These are phyloP conservation scores for Dendrocalamus latiflorus DNA, from an alignment of 202 grass and related monocot genomes.

Conservation along the genomic window DNA sequence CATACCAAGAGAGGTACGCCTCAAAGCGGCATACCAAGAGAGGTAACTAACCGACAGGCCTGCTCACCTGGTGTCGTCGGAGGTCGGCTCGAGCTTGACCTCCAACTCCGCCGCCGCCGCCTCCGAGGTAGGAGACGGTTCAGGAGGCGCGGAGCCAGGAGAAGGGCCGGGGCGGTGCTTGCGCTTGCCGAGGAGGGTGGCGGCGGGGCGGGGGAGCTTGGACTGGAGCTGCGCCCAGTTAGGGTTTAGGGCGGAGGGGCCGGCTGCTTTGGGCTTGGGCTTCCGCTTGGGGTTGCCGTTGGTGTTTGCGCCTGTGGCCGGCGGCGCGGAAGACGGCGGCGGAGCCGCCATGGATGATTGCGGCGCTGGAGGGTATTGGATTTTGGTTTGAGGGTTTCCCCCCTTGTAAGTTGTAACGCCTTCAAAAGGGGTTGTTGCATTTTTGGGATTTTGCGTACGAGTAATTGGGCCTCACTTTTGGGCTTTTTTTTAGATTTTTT, in stretches of 20 bases:
- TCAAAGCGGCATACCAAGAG: conserved; percentile 8
- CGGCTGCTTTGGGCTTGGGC: conserved; percentile 26
- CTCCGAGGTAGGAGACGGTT: neutral
- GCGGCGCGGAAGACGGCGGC: conserved; percentile 11
- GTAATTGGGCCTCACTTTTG: too few relatives aligned
- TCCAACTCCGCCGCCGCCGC: neutral
- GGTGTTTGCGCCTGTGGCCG: conserved; percentile 17
- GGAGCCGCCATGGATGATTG: conserved; percentile 30
- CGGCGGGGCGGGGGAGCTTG: conserved; percentile 48
- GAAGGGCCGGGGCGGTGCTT: conserved; percentile 36
- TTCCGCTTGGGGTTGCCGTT: conserved; percentile 21
- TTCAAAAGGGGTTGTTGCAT: too few relatives aligned
- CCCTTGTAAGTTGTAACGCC: too few relatives aligned
- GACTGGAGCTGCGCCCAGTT: conserved; percentile 91
- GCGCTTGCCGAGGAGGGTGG: conserved; percentile 67
- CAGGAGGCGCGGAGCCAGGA: neutral
- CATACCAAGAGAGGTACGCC: too few relatives aligned
- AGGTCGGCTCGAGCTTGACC: conserved; percentile 55
- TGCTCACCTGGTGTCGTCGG: conserved; percentile 54
- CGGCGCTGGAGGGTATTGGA: neutral
- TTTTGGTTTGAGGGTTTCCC: neutral
- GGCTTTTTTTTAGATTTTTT: too few relatives aligned
- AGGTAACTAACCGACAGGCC: neutral
- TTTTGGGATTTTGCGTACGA: too few relatives aligned
- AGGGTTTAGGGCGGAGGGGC: conserved; percentile 50